Percentiles rank a stretch among this genome's conserved stretches.
Evolutionary conservation across 495 filamentous ascomycete genomes (phyloP).

Genomic region (Hypoxylon subgilvum): DNA sequence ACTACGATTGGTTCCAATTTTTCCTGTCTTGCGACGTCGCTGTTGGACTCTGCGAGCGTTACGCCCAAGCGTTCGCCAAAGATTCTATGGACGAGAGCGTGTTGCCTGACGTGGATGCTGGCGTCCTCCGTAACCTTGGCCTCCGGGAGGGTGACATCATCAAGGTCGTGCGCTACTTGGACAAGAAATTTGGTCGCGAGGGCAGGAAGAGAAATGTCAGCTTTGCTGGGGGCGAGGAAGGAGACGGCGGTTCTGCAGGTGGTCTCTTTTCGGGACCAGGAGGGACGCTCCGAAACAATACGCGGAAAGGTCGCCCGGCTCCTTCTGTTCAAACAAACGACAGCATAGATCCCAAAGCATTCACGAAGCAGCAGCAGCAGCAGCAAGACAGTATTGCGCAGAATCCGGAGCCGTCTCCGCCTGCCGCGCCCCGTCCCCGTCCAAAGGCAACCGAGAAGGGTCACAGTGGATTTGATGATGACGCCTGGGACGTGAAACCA

Average conservation of each 20-base stretch:
- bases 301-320: constrained; percentile 87
- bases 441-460: constrained; percentile 56
- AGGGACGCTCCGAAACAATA: constrained; percentile 88
- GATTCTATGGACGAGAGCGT: constrained; percentile 96
- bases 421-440: constrained; percentile 44
- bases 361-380: constrained; percentile 68
- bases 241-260: constrained; percentile 45
- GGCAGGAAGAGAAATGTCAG: constrained; percentile 69
- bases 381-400: constrained; percentile 53
- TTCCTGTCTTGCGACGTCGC: constrained; percentile 91
- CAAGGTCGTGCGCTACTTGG: constrained; percentile 88
- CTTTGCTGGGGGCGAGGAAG: constrained; percentile 60
- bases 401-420: constrained; percentile 55
- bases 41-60: constrained; percentile 89
- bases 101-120: constrained; percentile 81
- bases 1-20: constrained; percentile 99
- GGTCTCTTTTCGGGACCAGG: constrained; percentile 92
- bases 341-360: constrained; percentile 84
- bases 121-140: constrained; percentile 81
- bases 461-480: constrained; percentile 83
- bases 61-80: constrained; percentile 81
- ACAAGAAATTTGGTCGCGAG: constrained; percentile 75
- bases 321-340: constrained; percentile 84
- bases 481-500: constrained; percentile 98
- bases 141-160: constrained; percentile 95